Conservation (phyloP, 148 eudicot genomes). For the Cornus kousa region DNA sequence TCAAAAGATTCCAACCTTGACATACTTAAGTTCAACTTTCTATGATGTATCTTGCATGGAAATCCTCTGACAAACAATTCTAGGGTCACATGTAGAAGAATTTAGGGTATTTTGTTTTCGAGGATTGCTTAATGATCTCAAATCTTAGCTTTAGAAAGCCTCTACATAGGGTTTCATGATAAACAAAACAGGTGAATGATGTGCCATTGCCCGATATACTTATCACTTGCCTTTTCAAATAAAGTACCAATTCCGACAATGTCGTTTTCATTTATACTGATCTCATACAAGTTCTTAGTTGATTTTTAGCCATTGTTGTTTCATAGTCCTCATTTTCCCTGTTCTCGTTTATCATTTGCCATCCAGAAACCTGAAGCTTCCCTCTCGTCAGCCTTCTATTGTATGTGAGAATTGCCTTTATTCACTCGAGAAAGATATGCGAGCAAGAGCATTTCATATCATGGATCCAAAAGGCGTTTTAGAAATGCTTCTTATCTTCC, state of each 20-base stretch:
- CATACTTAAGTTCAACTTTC: not conserved
- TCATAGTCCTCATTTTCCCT: not conserved
- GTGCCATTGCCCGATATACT: not conserved
- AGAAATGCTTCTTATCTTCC: slow-evolving; percentile 85
- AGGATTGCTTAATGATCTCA: not conserved
- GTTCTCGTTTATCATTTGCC: slow-evolving; percentile 1
- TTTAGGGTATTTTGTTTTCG: not conserved
- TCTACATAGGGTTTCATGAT: not conserved
- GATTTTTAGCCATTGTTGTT: not conserved
- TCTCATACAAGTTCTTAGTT: not conserved
- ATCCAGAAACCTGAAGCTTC: slow-evolving; percentile 84
- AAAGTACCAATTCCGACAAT: not conserved
- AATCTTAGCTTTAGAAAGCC: not conserved
- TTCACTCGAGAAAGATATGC: slow-evolving; percentile 62
- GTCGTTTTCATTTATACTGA: not conserved
- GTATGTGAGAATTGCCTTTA: slow-evolving; percentile 92
- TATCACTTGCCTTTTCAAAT: not conserved
- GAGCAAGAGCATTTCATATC: slow-evolving; percentile 91
- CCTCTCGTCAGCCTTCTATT: slow-evolving; percentile 78
- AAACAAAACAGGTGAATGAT: not conserved
- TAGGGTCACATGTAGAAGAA: not conserved
- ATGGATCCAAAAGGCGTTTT: slow-evolving; percentile 78
- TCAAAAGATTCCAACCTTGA: not conserved
- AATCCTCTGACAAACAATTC: not conserved
- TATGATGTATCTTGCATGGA: not conserved